Conservation (phyloP, 305 asterid genomes). For the Solanum hybrid region DNA sequence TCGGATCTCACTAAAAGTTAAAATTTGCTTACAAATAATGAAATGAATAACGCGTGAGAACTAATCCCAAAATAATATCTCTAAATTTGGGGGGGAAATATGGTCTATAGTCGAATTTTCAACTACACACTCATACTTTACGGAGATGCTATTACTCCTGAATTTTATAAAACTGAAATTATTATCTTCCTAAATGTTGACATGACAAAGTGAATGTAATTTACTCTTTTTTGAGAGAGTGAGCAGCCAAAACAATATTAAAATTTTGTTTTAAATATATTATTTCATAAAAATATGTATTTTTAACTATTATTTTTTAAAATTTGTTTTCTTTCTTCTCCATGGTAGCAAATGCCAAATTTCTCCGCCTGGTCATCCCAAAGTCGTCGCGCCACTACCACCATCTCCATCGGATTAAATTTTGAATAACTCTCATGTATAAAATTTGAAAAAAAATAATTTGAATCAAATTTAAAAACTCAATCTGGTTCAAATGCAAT, state of each 20-base stretch:
- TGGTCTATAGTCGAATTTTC: background rate
- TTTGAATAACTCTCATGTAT: too few species aligned
- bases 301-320: too few species aligned
- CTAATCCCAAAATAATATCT: background rate
- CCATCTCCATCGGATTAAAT: background rate
- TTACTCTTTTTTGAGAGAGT: too few species aligned
- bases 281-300: background rate
- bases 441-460: too few species aligned
- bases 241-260: background rate
- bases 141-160: accelerated
- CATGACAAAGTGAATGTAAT: accelerated
- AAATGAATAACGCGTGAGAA: background rate
- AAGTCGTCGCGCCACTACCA: background rate
- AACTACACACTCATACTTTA: background rate
- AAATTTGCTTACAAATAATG: background rate
- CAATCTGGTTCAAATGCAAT: too few species aligned
- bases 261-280: too few species aligned
- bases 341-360: background rate
- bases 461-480: too few species aligned
- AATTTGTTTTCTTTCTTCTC: background rate
- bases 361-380: background rate
- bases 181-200: too few species aligned
- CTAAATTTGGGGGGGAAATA: background rate
- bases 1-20: background rate
- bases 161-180: too few species aligned